These are phyloP conservation scores for Stentor coeruleus DNA, from an alignment of 73 alveolate species.

Conservation along the genomic window DNA sequence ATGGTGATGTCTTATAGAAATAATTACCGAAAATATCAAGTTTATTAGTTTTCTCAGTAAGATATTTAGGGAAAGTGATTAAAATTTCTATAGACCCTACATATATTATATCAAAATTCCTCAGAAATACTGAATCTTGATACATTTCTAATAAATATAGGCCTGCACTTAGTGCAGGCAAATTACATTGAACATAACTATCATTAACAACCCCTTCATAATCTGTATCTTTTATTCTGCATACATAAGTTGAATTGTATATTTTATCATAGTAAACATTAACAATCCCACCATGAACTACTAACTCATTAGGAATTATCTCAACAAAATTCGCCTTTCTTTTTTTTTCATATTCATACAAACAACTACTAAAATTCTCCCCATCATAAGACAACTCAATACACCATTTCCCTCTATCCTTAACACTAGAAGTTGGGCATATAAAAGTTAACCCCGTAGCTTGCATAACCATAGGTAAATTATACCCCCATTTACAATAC, in stretches of 20 bases:
- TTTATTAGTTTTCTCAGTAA: not conserved
- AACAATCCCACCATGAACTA: not conserved
- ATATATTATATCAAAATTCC: too few relatives aligned
- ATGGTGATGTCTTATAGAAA: not conserved
- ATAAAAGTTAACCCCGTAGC: not conserved
- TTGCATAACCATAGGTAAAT: not conserved
- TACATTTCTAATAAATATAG: too few relatives aligned
- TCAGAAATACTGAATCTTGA: not conserved
- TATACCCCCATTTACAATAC: slow-evolving; percentile 21
- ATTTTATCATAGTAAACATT: not conserved
- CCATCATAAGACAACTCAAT: slow-evolving; percentile 10
- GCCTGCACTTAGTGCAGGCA: not conserved
- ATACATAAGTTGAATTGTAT: not conserved
- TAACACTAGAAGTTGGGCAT: not conserved
- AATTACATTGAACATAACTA: not conserved
- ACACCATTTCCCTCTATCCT: not conserved
- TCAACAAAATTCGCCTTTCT: not conserved
- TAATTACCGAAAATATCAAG: not conserved
- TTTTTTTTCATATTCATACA: not conserved
- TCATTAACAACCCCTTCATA: not conserved
- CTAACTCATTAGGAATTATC: not conserved
- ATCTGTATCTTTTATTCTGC: not conserved
- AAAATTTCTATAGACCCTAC: not conserved
- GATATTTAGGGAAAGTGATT: not conserved
- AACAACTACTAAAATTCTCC: not conserved